phyloP scores from a whole-genome alignment of 129 eudicot species.

The Tagetes patula region DNA sequence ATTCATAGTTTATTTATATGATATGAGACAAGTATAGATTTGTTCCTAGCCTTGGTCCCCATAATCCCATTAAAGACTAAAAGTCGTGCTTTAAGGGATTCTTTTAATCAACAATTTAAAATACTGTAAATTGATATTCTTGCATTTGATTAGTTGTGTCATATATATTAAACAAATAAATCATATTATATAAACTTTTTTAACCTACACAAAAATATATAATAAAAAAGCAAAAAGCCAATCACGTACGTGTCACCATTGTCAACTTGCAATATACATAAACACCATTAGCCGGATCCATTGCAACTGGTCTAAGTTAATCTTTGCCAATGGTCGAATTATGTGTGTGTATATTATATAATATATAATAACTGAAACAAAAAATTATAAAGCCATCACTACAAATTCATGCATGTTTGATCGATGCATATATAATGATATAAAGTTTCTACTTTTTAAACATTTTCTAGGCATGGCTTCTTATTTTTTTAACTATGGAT shows the following conservation, averaged over 20 bases:
- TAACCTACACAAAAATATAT: background rate
- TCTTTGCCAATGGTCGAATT: background rate
- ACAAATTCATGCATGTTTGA: constrained; percentile 3
- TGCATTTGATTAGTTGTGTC: background rate
- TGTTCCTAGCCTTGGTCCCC: constrained; percentile 18
- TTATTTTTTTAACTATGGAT: too few species aligned
- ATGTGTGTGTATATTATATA: background rate
- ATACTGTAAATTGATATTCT: background rate
- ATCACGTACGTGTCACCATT: constrained; percentile 9
- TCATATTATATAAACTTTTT: background rate
- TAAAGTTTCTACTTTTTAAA: too few species aligned
- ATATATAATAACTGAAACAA: background rate
- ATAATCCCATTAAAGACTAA: constrained; percentile 6
- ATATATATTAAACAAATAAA: background rate
- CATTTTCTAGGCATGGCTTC: too few species aligned
- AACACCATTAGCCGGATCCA: background rate
- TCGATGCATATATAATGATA: too few species aligned
- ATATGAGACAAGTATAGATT: background rate
- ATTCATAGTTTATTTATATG: background rate
- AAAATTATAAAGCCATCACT: constrained; percentile 1
- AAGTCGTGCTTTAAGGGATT: background rate
- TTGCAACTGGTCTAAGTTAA: constrained; percentile 11
- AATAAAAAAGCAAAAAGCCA: constrained; percentile 3
- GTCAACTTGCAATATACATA: background rate
- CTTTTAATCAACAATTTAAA: background rate